Evolutionary conservation across 2,329 filamentous ascomycete genomes (phyloP).

Genomic region (Talaromyces sp.): DNA sequence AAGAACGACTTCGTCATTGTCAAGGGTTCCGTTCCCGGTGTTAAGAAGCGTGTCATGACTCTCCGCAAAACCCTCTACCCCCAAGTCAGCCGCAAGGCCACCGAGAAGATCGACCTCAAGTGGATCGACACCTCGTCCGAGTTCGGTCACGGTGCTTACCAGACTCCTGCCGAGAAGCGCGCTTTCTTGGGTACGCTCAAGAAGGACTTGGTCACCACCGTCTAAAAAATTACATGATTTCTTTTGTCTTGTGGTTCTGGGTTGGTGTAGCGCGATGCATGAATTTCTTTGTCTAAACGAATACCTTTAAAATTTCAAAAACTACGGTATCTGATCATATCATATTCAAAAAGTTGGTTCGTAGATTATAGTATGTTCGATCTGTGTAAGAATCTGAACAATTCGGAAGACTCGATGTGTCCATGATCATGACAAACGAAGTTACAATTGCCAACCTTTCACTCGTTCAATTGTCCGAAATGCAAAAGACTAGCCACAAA

Average conservation of each 20-base stretch:
- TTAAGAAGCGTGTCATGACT: slow-evolving; percentile 99
- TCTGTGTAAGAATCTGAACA: not conserved
- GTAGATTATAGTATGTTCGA: too few species aligned
- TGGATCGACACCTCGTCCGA: slow-evolving; percentile 99
- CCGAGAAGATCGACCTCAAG: slow-evolving; percentile 99
- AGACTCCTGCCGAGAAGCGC: slow-evolving; percentile 97
- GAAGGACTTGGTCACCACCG: slow-evolving; percentile 75
- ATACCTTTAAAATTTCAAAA: slow-evolving; percentile 23
- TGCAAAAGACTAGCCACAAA: not conserved
- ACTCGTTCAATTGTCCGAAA: not conserved
- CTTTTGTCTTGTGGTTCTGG: slow-evolving; percentile 22
- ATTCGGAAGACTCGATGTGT: not conserved
- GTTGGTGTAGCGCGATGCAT: slow-evolving; percentile 40
- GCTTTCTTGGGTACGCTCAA: slow-evolving; percentile 98
- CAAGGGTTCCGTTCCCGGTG: slow-evolving; percentile 96
- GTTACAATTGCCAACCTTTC: not conserved
- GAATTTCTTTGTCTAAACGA: slow-evolving; percentile 42
- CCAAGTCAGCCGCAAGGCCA: slow-evolving; percentile 90
- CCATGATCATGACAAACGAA: not conserved
- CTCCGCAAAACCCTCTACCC: slow-evolving; percentile 98
- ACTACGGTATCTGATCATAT: not conserved
- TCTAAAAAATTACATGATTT: slow-evolving; percentile 48
- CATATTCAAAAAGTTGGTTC: too few species aligned
- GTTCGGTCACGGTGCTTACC: slow-evolving; percentile 99
- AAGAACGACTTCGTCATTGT: slow-evolving; percentile 99